Percentiles rank a stretch among this genome's conserved stretches.
Evolutionary conservation across 1,284 basidiomycete species (phyloP).

Genomic region (Apiotrichum veenhuisii): DNA sequence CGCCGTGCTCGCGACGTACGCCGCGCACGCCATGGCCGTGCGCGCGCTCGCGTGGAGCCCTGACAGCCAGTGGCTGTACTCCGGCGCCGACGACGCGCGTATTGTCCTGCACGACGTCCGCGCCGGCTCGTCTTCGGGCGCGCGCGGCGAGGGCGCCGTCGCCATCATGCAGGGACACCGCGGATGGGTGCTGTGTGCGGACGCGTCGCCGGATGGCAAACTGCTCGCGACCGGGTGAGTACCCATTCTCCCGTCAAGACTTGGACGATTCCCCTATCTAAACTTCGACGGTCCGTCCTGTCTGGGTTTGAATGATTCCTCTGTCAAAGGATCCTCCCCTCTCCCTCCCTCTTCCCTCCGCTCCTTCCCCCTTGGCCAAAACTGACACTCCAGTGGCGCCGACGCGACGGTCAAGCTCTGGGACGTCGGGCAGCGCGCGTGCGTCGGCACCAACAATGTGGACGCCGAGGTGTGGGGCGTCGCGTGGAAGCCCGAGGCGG

Average conservation of each 20-base stretch:
- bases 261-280: too few species aligned
- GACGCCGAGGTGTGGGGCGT: conserved; percentile 80
- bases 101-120: conserved; percentile 78
- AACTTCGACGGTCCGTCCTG: too few species aligned
- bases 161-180: conserved; percentile 76
- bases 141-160: conserved; percentile 61
- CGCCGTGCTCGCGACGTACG: conserved; percentile 64
- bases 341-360: background rate
- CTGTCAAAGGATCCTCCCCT: too few species aligned
- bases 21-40: conserved; percentile 79
- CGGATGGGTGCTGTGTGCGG: conserved; percentile 76
- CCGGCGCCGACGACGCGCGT: conserved; percentile 81
- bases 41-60: conserved; percentile 77
- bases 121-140: conserved; percentile 30
- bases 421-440: conserved; percentile 72
- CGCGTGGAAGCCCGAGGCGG: conserved; percentile 65
- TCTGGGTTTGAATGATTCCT: too few species aligned
- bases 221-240: conserved; percentile 73
- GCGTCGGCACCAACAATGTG: conserved; percentile 72
- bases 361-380: too few species aligned
- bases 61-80: conserved; percentile 70
- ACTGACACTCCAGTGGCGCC: conserved; percentile 59
- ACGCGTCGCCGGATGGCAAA: conserved; percentile 72
- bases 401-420: conserved; percentile 82
- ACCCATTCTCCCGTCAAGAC: too few species aligned